A percentile compares a stretch with the other conserved stretches of the same genome.
Evolutionary conservation across 495 filamentous ascomycete species (phyloP).

Genomic region (Cladorrhinum samala): DNA sequence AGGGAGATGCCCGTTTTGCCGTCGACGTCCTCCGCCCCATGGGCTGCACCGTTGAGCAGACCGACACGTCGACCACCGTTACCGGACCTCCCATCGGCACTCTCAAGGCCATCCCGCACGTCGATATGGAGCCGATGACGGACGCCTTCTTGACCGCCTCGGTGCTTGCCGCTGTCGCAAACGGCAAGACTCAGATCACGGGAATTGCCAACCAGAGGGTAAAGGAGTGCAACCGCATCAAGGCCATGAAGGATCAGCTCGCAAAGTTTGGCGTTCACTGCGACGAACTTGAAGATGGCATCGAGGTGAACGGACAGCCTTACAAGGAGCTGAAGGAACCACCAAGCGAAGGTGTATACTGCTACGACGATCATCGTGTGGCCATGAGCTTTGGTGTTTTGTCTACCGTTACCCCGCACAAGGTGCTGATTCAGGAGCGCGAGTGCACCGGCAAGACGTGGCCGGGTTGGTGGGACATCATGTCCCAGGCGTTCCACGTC

Average conservation of each 20-base stretch:
- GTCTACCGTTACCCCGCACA: slow-evolving; percentile 63
- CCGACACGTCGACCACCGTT: slow-evolving; percentile 81
- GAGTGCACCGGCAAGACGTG: slow-evolving; percentile 98
- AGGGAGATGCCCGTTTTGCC: slow-evolving; percentile 94
- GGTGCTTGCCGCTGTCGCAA: slow-evolving; percentile 87
- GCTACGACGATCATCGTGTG: slow-evolving; percentile 97
- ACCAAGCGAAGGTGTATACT: slow-evolving; percentile 60
- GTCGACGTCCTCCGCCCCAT: slow-evolving; percentile 86
- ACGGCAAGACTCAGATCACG: slow-evolving; percentile 73
- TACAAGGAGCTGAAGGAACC: slow-evolving; percentile 55
- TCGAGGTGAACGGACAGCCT: slow-evolving; percentile 71
- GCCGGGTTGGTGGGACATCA: slow-evolving; percentile 96
- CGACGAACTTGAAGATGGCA: slow-evolving; percentile 85
- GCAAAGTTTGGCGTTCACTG: slow-evolving; percentile 92
- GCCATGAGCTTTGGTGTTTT: slow-evolving; percentile 98
- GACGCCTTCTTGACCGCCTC: slow-evolving; percentile 96
- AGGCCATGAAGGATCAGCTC: slow-evolving; percentile 92
- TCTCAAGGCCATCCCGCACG: slow-evolving; percentile 58
- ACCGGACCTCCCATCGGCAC: slow-evolving; percentile 72
- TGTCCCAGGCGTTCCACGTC: slow-evolving; percentile 69
- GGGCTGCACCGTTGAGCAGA: slow-evolving; percentile 88
- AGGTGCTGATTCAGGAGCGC: slow-evolving; percentile 76
- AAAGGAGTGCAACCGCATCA: slow-evolving; percentile 97
- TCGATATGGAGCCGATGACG: slow-evolving; percentile 99
- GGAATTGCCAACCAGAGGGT: slow-evolving; percentile 99